Evolutionary conservation across 1,284 basidiomycete species (phyloP).

Genomic region (Ustilago crameri): DNA sequence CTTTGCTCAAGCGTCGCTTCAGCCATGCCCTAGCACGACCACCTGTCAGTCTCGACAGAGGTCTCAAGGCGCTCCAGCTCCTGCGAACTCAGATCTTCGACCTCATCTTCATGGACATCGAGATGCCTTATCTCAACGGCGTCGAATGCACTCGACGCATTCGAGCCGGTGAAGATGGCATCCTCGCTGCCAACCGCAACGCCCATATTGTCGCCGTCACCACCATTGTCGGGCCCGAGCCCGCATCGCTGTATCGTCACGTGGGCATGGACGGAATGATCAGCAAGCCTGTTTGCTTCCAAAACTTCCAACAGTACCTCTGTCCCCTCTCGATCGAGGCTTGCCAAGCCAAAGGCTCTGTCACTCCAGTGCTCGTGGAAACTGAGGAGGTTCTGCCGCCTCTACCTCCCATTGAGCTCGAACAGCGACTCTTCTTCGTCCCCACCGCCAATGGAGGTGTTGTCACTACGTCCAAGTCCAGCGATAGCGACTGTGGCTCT

Average conservation of each 20-base stretch:
- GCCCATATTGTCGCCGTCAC: conserved; percentile 56
- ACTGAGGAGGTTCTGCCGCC: conserved; percentile 35
- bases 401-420: conserved; percentile 38
- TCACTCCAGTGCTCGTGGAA: conserved; percentile 29
- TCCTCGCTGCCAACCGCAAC: conserved; percentile 46
- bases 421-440: conserved; percentile 46
- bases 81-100: conserved; percentile 57
- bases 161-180: conserved; percentile 51
- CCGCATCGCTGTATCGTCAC: conserved; percentile 46
- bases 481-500: conserved; percentile 11
- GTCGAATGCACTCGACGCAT: conserved; percentile 55
- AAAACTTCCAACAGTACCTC: conserved; percentile 48
- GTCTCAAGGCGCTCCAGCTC: conserved; percentile 58
- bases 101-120: conserved; percentile 60
- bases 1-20: conserved; percentile 56
- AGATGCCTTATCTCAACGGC: conserved; percentile 60
- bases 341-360: conserved; percentile 16
- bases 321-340: conserved; percentile 47
- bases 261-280: conserved; percentile 58
- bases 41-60: conserved; percentile 55
- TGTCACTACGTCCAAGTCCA: conserved; percentile 11
- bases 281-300: conserved; percentile 54
- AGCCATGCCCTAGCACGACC: conserved; percentile 38
- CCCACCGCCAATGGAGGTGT: conserved; percentile 23
- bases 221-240: conserved; percentile 49